Percentiles rank a stretch among this genome's conserved stretches.
phyloP scores from a whole-genome alignment of 1,139 yeast genomes.

The Geotrichum candidum region DNA sequence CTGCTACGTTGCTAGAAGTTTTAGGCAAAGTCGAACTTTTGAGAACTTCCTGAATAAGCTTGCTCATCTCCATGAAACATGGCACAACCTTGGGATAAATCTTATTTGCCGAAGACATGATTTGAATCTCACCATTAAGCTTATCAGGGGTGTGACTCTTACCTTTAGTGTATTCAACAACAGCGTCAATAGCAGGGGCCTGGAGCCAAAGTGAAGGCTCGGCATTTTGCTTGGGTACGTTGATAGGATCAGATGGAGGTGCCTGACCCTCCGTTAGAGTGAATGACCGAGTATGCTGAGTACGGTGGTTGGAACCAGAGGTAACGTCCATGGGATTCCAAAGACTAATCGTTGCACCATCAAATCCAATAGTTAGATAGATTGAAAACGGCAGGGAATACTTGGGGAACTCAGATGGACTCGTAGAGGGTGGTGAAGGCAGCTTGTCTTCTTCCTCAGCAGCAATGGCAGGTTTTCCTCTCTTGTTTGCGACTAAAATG shows the following conservation, averaged over 20 bases:
- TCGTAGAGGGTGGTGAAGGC: background rate
- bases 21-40: conserved; percentile 12
- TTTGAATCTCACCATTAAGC: conserved; percentile 49
- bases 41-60: conserved; percentile 25
- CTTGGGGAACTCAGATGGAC: background rate
- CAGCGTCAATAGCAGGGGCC: conserved; percentile 70
- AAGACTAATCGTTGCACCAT: conserved; percentile 27
- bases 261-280: conserved; percentile 4
- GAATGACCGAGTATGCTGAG: conserved; percentile 8
- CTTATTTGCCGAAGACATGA: conserved; percentile 69
- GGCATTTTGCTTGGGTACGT: conserved; percentile 11
- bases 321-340: conserved; percentile 27
- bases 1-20: background rate
- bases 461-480: background rate
- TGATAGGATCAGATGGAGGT: conserved; percentile 5
- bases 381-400: conserved; percentile 25
- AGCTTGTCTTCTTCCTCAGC: background rate
- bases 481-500: background rate
- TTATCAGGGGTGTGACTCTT: conserved; percentile 39
- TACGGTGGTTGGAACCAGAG: conserved; percentile 4
- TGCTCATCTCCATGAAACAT: conserved; percentile 53
- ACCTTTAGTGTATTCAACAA: conserved; percentile 40
- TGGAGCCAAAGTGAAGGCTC: conserved; percentile 57
- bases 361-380: conserved; percentile 24
- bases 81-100: conserved; percentile 75